phyloP scores from a whole-genome alignment of 75 land plant genomes.

The Chamaecyparis obtusa region DNA sequence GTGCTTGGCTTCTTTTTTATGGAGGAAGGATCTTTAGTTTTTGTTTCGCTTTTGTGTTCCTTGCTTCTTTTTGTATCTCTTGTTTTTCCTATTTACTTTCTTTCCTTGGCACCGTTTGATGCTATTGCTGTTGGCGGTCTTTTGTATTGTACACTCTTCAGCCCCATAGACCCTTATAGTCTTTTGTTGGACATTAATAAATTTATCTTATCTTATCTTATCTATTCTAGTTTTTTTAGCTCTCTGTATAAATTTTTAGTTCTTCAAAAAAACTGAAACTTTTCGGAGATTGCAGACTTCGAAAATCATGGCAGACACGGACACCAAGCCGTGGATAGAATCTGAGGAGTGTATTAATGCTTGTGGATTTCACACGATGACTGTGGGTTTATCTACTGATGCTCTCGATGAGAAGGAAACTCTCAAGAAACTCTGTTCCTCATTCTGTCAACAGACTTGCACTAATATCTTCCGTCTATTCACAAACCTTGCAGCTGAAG shows the following conservation, averaged over 20 bases:
- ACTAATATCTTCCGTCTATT: conserved; percentile 25
- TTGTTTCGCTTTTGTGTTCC: too few relatives aligned
- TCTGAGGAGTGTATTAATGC: conserved; percentile 13
- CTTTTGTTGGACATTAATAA: too few relatives aligned
- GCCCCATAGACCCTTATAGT: too few relatives aligned
- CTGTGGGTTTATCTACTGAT: conserved; percentile 21
- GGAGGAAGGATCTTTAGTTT: too few relatives aligned
- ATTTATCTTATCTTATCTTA: too few relatives aligned
- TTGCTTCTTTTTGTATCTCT: too few relatives aligned
- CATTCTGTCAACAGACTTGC: conserved; percentile 12
- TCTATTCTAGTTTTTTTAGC: neutral
- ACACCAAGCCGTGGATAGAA: conserved; percentile 15
- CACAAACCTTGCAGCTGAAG: conserved; percentile 21
- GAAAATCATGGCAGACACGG: conserved; percentile 13
- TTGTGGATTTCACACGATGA: conserved; percentile 19
- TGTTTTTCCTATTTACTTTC: too few relatives aligned
- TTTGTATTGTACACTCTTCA: too few relatives aligned
- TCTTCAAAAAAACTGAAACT: neutral
- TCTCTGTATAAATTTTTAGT: neutral
- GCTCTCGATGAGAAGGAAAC: conserved; percentile 10
- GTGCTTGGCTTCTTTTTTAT: too few relatives aligned
- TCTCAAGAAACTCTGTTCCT: conserved; percentile 8
- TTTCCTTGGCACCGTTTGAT: too few relatives aligned
- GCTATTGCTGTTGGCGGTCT: too few relatives aligned
- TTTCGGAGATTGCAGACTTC: conserved; percentile 11